Base-by-base conservation (phyloP, 1,284 basidiomycete species). In the Ustilago loliicola region DNA sequence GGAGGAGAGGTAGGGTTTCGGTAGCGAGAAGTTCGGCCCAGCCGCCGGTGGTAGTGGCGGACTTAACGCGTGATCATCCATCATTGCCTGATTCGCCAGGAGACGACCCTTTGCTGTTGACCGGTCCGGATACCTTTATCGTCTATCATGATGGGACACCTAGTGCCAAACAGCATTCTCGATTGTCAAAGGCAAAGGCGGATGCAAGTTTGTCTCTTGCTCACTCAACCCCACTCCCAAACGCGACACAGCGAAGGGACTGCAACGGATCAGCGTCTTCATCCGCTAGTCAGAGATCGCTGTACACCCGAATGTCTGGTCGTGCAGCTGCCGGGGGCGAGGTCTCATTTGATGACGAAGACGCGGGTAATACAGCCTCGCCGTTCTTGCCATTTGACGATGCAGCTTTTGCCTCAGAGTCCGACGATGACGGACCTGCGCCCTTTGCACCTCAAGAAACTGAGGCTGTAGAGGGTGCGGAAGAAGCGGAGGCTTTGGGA, bases 101-200 rank as follows among this genome's bases (percentile, higher is more conserved):
- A 9, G 78, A 80, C 48, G 78, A 80, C 42, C 78, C 78, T 8
- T 55, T 80, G 27, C 64, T 80, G 32, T 56, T 80, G 19, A 68
- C 56, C 6, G 76, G 71, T 19, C 76, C 76, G 10, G 60, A 78
- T 54, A 68, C 62, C 4, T 68, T 62, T 27, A 53, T 61, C 13
- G 52, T 71, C 53, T 73, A 73, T 19, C 71, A 73, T 50, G 36
- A 73, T n/a, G 56, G 61, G 53, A 73, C 71, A 5, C 71, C 66
- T 1, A 61, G 61, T 32, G 65, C 61, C 10, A 73, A 56, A 34
- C 47, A 45, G 42, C 63, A 27, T 62, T 66, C 32, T 54, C 61
- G 32, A 45, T 50, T 0, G 27, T 30, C 34, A 42, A 30, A 25
- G 45, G 58, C 9, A 40, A 47, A 52, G 21, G 21, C 30, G 15